Percentiles rank a stretch among this genome's conserved stretches.
Evolutionary conservation across 2,329 filamentous ascomycete species (phyloP).

Genomic region (Ascochyta rabiei): DNA sequence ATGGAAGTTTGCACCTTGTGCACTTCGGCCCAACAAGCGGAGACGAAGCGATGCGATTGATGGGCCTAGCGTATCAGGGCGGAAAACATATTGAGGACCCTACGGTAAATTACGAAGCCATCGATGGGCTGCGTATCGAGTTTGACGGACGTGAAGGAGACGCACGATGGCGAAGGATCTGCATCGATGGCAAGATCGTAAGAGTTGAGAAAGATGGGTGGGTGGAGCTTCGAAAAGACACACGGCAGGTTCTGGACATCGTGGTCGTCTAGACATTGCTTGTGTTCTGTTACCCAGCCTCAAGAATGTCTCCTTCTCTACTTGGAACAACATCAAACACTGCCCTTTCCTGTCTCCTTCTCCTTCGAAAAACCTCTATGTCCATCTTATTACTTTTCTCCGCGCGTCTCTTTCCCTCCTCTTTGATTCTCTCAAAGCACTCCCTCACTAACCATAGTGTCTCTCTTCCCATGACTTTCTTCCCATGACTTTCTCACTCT

Average conservation of each 20-base stretch:
- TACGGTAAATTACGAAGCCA: constrained; percentile 71
- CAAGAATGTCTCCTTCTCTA: no score
- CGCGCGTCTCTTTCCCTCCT: no score
- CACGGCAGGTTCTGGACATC: constrained; percentile 48
- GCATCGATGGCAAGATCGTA: constrained; percentile 90
- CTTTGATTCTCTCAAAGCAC: no score
- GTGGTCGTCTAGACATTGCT: constrained; percentile 13
- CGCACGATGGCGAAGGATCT: constrained; percentile 80
- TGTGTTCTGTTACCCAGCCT: no score
- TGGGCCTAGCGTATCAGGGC: constrained; percentile 67
- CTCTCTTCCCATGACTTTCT: no score
- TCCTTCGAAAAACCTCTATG: no score
- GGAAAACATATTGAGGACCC: constrained; percentile 61
- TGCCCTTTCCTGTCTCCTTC: no score
- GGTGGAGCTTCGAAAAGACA: constrained; percentile 67
- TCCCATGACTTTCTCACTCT: no score
- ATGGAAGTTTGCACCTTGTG: constrained; percentile 73
- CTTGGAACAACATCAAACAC: no score
- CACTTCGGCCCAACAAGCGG: constrained; percentile 73
- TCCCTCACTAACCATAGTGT: no score
- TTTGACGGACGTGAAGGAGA: constrained; percentile 66
- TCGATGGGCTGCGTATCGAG: constrained; percentile 70
- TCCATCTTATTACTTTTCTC: no score
- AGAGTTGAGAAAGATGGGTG: constrained; percentile 72
- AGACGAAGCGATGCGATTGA: constrained; percentile 74